Base-by-base conservation (phyloP, 495 filamentous ascomycete species). In the Beverwykella pulmonaria region DNA sequence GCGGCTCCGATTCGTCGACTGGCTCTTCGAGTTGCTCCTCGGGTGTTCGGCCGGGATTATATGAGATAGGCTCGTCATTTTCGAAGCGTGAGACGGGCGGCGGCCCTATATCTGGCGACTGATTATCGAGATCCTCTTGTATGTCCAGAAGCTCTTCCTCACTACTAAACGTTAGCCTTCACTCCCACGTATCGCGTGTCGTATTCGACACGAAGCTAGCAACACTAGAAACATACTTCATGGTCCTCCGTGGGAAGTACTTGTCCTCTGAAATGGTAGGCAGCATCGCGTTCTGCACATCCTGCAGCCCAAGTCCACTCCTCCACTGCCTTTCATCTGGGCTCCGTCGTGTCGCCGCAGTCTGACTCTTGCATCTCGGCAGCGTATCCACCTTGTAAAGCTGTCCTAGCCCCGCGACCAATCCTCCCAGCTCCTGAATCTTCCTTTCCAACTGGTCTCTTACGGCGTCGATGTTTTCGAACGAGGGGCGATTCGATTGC, bases 181-280 rank as follows among this genome's bases (percentile, higher is more conserved):
- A 53, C 84, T 78, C 30, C 80, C 78, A 30, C 73, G 8, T 26
- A 58, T 25, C 1, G 17, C 41, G 30, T 7, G 23, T 34, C n/a
- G 15, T 47, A 48, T 7, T 52, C 15, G 50, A 47, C 41, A 49
- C 22, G 14, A 19, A 22, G 12, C 2, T 14, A 39, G 44, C 17
- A 44, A 44, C 39, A n/a, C 39, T n/a, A 44, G 39, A 0, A 53
- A 53, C 63, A 66, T 81, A 95, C 90, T 87, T 90, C 63, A 94
- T 77, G 2, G 91, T 93, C 61, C 79, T 80, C 60, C 92, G 80
- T 17, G 89, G 89, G 70, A 85, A 95, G 39, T 78, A 78, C 76
- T 92, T 94, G 72, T 90, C 88, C 76, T 98, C 94, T 54, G 86
- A 74, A 53, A 98, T 97, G 0, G 89, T 86, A 8, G 93, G 90